phyloP scores from a whole-genome alignment of 2,329 filamentous ascomycete genomes.

The Claviceps cyperi region DNA sequence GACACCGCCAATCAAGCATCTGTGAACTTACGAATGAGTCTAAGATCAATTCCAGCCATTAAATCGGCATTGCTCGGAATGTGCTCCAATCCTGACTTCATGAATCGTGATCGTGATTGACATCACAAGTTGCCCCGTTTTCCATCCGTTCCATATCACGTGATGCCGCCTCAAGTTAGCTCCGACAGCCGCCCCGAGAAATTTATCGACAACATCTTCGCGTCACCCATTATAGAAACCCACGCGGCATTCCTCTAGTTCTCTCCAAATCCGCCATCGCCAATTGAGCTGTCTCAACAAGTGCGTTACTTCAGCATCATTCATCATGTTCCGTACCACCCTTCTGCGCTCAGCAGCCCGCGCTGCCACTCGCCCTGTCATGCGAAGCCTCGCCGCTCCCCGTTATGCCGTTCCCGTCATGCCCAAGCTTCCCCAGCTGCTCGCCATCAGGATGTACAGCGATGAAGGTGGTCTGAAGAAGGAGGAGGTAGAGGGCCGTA shows the following conservation, averaged over 20 bases:
- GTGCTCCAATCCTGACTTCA: neutral
- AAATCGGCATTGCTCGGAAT: too few species aligned
- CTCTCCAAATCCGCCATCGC: conserved; percentile 5
- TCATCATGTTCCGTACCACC: conserved; percentile 73
- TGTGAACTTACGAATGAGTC: too few species aligned
- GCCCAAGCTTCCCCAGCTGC: conserved; percentile 31
- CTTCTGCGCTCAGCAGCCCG: conserved; percentile 66
- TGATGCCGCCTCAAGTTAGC: conserved; percentile 9
- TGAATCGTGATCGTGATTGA: conserved; percentile 2
- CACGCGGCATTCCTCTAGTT: neutral
- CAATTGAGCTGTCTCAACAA: neutral
- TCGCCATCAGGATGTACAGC: conserved; percentile 72
- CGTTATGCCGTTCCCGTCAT: conserved; percentile 37
- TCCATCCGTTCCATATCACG: conserved; percentile 5
- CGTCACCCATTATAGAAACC: neutral
- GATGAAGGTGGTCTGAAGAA: conserved; percentile 64
- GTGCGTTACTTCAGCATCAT: neutral
- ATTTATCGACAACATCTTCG: conserved; percentile 26
- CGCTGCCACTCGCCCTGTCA: conserved; percentile 31
- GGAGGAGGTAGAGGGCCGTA: conserved; percentile 79
- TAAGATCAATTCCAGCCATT: too few species aligned
- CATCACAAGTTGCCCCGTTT: neutral
- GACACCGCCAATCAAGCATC: too few species aligned
- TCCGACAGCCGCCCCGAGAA: conserved; percentile 25
- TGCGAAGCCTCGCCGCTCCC: conserved; percentile 41